phyloP scores from a whole-genome alignment of 305 asterid genomes.

The Fraxinus paxiana region DNA sequence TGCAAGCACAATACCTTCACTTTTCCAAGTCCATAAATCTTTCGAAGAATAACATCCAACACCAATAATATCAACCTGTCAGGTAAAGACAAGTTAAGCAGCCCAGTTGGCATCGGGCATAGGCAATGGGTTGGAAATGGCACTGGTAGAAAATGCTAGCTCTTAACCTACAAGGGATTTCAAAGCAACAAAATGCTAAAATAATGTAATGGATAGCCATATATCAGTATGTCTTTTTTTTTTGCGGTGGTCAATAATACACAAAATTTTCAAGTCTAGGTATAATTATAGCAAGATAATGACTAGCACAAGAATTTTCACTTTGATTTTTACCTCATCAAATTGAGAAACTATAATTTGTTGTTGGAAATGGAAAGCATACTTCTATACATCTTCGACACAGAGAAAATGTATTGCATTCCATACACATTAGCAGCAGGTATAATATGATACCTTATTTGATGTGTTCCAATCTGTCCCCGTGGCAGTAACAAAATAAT shows the following conservation, averaged over 20 bases:
- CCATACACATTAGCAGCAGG: neutral
- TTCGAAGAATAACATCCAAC: conserved; percentile 95
- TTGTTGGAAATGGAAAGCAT: neutral
- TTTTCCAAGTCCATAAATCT: conserved; percentile 92
- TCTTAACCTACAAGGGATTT: neutral
- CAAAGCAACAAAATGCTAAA: neutral
- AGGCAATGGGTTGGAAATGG: neutral
- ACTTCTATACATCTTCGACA: neutral
- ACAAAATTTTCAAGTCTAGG: neutral
- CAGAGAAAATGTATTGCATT: neutral
- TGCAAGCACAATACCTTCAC: conserved; percentile 81
- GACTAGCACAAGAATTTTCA: neutral
- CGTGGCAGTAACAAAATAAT: neutral
- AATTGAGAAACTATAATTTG: neutral
- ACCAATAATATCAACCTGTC: conserved; percentile 91
- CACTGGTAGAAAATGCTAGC: conserved; percentile 10
- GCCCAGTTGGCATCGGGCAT: neutral
- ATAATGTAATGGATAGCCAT: neutral
- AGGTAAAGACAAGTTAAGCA: conserved; percentile 4
- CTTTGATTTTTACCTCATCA: neutral
- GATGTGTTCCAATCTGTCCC: neutral
- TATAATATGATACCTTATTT: neutral
- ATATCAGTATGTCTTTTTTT: neutral
- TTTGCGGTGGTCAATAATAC: neutral
- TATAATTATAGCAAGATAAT: neutral